Base-by-base conservation (phyloP, 192 early-diverging fungal species). In the Pilaira anomala region DNA sequence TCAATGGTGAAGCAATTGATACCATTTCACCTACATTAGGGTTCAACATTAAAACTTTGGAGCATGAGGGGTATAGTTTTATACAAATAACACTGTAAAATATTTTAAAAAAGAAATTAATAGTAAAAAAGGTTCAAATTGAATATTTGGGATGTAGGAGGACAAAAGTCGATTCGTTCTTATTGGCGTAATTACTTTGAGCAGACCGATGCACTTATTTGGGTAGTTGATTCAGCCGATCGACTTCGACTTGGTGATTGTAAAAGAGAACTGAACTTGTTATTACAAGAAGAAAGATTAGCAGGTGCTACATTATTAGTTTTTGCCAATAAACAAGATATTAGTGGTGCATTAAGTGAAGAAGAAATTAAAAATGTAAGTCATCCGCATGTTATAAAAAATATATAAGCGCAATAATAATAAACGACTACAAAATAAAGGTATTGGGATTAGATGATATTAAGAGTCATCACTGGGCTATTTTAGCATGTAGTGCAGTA, bases 151-250 rank as follows among this genome's bases (percentile, higher is more conserved):
- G 97, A 99, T 74, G 91, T 99, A 25, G 97, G 97, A 40, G 97
- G 97, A 0, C 97, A 99, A 73, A 91, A 91, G 63, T 92, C 92
- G 3, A 96, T 99, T 66, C 84, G 97, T 60, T 88, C 93, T 4
- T 99, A 97, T 74, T 99, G 97, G 97, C 78, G 96, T 29, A 99
- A 99, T 80, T 99, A 99, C 67, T 99, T 99, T 87, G 97, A 99
- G 70, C 91, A 96, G 58, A 99, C 97, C 0, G 97, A 99, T 64
- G 97, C 90, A 0, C 72, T 99, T 13, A 88, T 98, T 22, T 99
- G 96, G 96, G 97, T 99, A 0, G 94, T 99, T 13, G 97, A 99
- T 66, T 90, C 91, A 39, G 92, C 91, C 12, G 97, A 99, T 73
- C 66, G 88, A 48, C 73, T 85, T 33, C 75, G 97, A 14, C 76